Base-by-base conservation (phyloP, 2,329 filamentous ascomycete genomes). In the Microcyclospora tardicrescens region DNA sequence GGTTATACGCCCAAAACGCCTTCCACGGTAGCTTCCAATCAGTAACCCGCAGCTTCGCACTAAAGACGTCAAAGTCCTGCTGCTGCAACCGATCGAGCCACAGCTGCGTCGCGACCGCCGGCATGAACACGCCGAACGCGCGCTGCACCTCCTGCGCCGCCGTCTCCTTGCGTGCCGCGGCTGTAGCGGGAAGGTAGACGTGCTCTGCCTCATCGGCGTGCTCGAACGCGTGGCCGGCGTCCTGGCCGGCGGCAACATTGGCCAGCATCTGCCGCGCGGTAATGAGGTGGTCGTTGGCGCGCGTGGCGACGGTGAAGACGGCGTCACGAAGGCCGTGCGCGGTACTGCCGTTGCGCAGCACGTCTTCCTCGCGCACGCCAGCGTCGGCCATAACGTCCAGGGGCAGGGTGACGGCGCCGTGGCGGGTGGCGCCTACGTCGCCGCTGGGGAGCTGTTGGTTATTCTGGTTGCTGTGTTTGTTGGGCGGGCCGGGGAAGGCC, bases 261-360 rank as follows among this genome's bases (percentile, higher is more conserved):
- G 77, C 79, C 43, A 96, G 61, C 86, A 98, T 94, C 58, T 94
- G 84, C 42, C 86, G 71, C 2, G 83, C 89, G 0, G 89, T 96
- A 49, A 95, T 93, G 28, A 98, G 68, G 61, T 98, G 91, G 58
- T 98, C 91, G 55, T 93, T 93, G 6, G 91, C 91, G 29, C 89
- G 75, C 0, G 91, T 98, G 0, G 91, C 91, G 11, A 98, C 84
- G 3, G 77, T 73, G 61, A 96, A 98, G 1, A 96, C 77, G 3
- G 87, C 89, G 60, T 98, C 89, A 43, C 82, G 78, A 13, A 96
- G 68, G 0, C 87, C 87, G 0, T 76, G 69, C 0, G 89, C 89
- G n/a, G 75, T 65, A 0, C 81, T 77, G 0, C 87, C 89, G 32
- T 78, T 71, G 8, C 89, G 74, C 43, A 93, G 83, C 0, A 98